Evolutionary conservation across 441 rosid genomes (phyloP).

Genomic region (Biscutella laevigata): DNA sequence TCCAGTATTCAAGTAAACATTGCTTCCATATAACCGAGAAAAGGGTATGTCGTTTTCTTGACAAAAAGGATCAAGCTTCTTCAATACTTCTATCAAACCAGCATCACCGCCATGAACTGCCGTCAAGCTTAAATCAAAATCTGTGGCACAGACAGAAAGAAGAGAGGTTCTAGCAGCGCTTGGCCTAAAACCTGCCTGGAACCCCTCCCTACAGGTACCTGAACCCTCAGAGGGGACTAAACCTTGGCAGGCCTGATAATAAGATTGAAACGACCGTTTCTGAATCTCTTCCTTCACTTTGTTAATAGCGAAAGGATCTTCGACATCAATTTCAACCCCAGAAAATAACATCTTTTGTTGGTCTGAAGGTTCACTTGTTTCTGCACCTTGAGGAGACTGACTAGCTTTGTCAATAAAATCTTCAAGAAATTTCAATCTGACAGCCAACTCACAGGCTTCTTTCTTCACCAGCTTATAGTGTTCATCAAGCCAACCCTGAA

Average conservation of each 20-base stretch:
- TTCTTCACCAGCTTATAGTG: constrained; percentile 77
- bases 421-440: constrained; percentile 80
- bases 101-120: constrained; percentile 79
- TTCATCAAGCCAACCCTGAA: constrained; percentile 99
- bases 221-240: constrained; percentile 68
- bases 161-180: constrained; percentile 73
- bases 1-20: constrained; percentile 52
- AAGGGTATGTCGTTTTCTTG: constrained; percentile 74
- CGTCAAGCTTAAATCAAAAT: constrained; percentile 77
- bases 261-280: constrained; percentile 66
- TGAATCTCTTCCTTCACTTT: constrained; percentile 71
- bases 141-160: constrained; percentile 76
- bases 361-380: constrained; percentile 35
- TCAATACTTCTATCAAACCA: constrained; percentile 83
- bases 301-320: constrained; percentile 48
- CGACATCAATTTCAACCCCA: constrained; percentile 58
- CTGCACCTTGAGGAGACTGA: constrained; percentile 44
- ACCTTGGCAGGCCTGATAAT: constrained; percentile 86
- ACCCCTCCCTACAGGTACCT: constrained; percentile 75
- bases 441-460: constrained; percentile 89
- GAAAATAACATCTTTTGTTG: constrained; percentile 46
- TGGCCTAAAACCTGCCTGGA: constrained; percentile 89
- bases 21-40: constrained; percentile 88
- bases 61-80: constrained; percentile 86
- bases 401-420: constrained; percentile 44